phyloP scores from a whole-genome alignment of 2,329 filamentous ascomycete genomes.

The Cercospora zeae-maydis region DNA sequence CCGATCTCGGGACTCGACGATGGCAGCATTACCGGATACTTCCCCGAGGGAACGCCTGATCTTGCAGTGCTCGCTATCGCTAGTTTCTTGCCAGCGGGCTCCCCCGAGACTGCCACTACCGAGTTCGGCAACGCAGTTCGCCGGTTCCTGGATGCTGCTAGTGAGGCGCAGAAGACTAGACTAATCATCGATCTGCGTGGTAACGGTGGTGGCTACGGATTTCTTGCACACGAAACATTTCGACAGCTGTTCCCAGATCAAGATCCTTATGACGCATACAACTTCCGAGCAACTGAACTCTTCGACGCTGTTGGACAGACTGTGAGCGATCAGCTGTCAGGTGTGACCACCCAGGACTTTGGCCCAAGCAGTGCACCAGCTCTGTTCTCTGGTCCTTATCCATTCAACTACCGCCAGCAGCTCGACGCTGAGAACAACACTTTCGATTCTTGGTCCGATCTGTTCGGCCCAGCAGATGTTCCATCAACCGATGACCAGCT shows the following conservation, averaged over 20 bases:
- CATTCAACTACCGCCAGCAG: conserved; percentile 36
- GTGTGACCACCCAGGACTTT: neutral
- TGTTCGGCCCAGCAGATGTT: conserved; percentile 35
- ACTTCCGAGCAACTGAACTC: conserved; percentile 46
- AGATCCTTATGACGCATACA: conserved; percentile 42
- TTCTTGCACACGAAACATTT: conserved; percentile 47
- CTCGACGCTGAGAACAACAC: conserved; percentile 29
- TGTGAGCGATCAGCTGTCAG: conserved; percentile 18
- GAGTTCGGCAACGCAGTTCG: conserved; percentile 42
- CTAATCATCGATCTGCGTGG: conserved; percentile 61
- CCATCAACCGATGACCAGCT: conserved; percentile 32
- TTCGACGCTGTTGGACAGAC: conserved; percentile 37
- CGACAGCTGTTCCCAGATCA: conserved; percentile 52
- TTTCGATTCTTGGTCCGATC: conserved; percentile 36
- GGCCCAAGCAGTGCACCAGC: neutral
- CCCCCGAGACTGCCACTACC: conserved; percentile 27
- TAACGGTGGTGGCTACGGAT: conserved; percentile 56
- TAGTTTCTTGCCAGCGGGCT: conserved; percentile 36
- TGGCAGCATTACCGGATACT: conserved; percentile 44
- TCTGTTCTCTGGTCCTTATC: conserved; percentile 15
- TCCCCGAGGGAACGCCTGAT: conserved; percentile 44
- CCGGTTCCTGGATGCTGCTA: conserved; percentile 44
- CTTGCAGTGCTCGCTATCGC: conserved; percentile 47
- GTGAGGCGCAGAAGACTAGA: conserved; percentile 44
- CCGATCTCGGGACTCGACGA: conserved; percentile 4